Percentiles rank a stretch among this genome's conserved stretches.
Evolutionary conservation across 176 grass and related monocot genomes (phyloP).

Genomic region (Triticum monococcum): DNA sequence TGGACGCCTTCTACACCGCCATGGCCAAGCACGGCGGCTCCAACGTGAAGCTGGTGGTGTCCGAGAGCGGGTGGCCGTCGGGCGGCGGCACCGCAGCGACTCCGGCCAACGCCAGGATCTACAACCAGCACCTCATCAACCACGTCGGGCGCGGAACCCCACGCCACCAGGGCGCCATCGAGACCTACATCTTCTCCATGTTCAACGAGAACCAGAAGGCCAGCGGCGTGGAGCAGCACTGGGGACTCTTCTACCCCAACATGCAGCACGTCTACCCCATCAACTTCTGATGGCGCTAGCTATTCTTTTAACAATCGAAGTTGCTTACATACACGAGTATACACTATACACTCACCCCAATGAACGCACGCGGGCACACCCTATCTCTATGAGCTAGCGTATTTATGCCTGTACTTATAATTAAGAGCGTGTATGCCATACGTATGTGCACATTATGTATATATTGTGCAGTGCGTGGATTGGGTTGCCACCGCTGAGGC

Average conservation of each 20-base stretch:
- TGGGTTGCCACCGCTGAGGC: too few relatives aligned
- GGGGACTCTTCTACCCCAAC: slow-evolving; percentile 77
- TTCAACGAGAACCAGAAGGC: slow-evolving; percentile 87
- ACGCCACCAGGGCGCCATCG: slow-evolving; percentile 42
- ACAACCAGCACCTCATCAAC: slow-evolving; percentile 73
- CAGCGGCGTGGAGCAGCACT: slow-evolving; percentile 49
- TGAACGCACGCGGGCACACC: too few relatives aligned
- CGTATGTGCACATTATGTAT: too few relatives aligned
- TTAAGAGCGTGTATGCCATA: too few relatives aligned
- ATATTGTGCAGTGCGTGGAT: too few relatives aligned
- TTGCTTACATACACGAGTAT: too few relatives aligned
- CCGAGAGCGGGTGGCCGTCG: slow-evolving; percentile 73
- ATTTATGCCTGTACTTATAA: too few relatives aligned
- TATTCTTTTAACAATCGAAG: too few relatives aligned
- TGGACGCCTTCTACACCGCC: slow-evolving; percentile 60
- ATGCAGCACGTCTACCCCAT: slow-evolving; percentile 71
- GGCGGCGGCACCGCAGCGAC: slow-evolving; percentile 24
- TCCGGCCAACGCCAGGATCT: slow-evolving; percentile 42
- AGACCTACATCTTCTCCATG: slow-evolving; percentile 70
- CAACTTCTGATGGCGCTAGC: not conserved
- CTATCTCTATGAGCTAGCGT: too few relatives aligned
- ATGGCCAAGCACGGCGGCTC: slow-evolving; percentile 36
- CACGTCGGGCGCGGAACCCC: slow-evolving; percentile 63
- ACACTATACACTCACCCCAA: too few relatives aligned
- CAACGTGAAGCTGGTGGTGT: slow-evolving; percentile 51